phyloP scores from a whole-genome alignment of 2,329 filamentous ascomycete species.

The Lasiodiplodia citricola region DNA sequence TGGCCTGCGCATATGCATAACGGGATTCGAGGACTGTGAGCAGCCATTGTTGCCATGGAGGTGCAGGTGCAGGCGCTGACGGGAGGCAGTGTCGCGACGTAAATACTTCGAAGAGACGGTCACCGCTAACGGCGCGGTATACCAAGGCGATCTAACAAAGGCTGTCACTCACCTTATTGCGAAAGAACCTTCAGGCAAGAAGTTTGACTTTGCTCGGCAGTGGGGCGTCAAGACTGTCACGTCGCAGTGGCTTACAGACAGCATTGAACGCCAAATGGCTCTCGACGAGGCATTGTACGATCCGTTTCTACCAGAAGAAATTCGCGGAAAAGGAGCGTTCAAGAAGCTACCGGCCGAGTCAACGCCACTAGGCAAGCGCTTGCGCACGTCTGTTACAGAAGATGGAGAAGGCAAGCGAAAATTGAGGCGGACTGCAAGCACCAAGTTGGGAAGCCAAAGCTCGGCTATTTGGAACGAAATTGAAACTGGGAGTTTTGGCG shows the following conservation, averaged over 20 bases:
- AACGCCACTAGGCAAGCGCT: slow-evolving; percentile 48
- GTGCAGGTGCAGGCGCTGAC: slow-evolving; percentile 34
- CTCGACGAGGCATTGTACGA: slow-evolving; percentile 87
- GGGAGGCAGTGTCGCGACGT: slow-evolving; percentile 64
- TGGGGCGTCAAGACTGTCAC: slow-evolving; percentile 84
- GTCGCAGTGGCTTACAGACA: slow-evolving; percentile 84
- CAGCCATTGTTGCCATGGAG: neutral
- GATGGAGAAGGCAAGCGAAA: slow-evolving; percentile 71
- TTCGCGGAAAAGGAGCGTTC: slow-evolving; percentile 82
- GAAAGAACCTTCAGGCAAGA: slow-evolving; percentile 78
- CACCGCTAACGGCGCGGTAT: slow-evolving; percentile 74
- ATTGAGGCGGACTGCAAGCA: slow-evolving; percentile 84
- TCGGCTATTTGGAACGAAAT: slow-evolving; percentile 93
- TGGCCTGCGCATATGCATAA: slow-evolving; percentile 69
- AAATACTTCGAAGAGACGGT: slow-evolving; percentile 72
- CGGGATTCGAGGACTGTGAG: slow-evolving; percentile 71
- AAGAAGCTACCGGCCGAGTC: slow-evolving; percentile 46
- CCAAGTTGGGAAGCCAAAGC: slow-evolving; percentile 78
- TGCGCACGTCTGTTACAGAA: slow-evolving; percentile 35
- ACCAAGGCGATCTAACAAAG: slow-evolving; percentile 86
- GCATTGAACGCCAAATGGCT: slow-evolving; percentile 84
- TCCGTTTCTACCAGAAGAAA: slow-evolving; percentile 69
- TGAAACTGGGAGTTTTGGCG: slow-evolving; percentile 53
- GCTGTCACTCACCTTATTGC: slow-evolving; percentile 88
- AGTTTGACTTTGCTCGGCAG: slow-evolving; percentile 83